Evolutionary conservation across 768 basidiomycete species (phyloP), one percentile per base, ranked within the genome.

Genomic region (Hydnomerulius pinastri): DNA sequence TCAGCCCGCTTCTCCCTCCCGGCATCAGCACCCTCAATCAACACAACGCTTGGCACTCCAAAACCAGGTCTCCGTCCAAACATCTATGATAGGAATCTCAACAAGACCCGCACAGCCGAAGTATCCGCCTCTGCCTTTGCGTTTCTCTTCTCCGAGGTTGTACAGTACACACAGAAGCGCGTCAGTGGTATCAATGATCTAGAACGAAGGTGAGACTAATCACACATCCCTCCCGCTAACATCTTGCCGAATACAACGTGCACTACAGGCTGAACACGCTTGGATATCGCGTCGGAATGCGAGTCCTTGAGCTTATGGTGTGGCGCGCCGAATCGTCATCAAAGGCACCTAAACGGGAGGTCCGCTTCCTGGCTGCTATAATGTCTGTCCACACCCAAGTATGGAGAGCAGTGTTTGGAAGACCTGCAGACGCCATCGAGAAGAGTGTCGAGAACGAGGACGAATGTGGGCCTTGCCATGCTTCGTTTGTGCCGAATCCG

Each of bases 361-460:
- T 87, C 36, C 84, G 92, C 36, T 86, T 98, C 58, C 78, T 98
- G 15, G 91, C 93, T 5, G 88, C 90, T 4, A 79, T 99, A 47
- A 92, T 95, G 85, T 87, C 86, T 63, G 85, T 99, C 44, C 96
- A 98, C 61, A 94, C 92, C 1, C 92, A 96, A 59, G 86, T 98
- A 21, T 99, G 96, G 88, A 85, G 86, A 50, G 89, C 93, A 25
- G 87, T 95, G 15, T 99, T 96, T 62, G 93, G 93, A 8, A 90
- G 87, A 66, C 79, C 92, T 8, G 97, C 97, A 18, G 96, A 98
- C 65, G 92, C 89, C 2, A 84, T 99, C 48, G 95, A 99, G 71
- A 90, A 92, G 73, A 94, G 92, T 57, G 92, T 98, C 0, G 94
- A 97, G 68, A 92, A 96, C 51, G 86, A 90, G 17, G 96, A 98